These are phyloP conservation scores for Geosiphon pyriformis DNA, from an alignment of 192 early-diverging fungal species.

Conservation along the genomic window DNA sequence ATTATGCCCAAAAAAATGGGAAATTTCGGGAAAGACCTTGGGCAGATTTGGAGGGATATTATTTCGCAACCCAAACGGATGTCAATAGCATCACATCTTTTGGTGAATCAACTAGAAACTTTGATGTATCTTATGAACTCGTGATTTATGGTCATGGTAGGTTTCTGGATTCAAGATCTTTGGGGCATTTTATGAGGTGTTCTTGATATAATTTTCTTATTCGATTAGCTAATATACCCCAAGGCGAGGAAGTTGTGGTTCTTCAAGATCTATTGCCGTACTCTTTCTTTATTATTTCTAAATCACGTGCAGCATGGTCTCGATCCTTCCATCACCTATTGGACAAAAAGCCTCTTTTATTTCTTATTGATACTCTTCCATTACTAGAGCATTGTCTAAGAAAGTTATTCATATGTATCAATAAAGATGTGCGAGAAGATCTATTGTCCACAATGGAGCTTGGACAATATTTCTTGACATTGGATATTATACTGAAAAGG, in stretches of 20 bases:
- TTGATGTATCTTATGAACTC: conserved; percentile 9
- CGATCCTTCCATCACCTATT: conserved; percentile 11
- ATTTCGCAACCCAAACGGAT: neutral
- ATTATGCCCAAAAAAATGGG: neutral
- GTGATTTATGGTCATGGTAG: conserved; percentile 15
- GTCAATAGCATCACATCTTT: neutral
- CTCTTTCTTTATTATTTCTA: conserved; percentile 14
- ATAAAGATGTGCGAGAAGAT: conserved; percentile 10
- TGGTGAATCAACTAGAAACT: neutral
- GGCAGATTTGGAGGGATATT: conserved; percentile 1
- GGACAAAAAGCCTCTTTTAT: neutral
- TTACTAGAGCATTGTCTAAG: conserved; percentile 23
- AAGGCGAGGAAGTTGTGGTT: neutral
- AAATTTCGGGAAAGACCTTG: neutral
- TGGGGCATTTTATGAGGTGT: neutral
- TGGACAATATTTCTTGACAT: conserved; percentile 24
- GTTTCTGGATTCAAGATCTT: neutral
- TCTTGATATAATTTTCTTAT: neutral
- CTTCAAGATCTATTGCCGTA: conserved; percentile 1
- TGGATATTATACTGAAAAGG: conserved; percentile 22
- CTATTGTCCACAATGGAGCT: conserved; percentile 1
- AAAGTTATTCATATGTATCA: conserved; percentile 20
- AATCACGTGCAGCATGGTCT: conserved; percentile 10
- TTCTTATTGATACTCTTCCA: conserved; percentile 11
- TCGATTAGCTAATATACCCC: neutral